Base-by-base conservation (phyloP, 345 rosid species). In the Salix arbutifolia region DNA sequence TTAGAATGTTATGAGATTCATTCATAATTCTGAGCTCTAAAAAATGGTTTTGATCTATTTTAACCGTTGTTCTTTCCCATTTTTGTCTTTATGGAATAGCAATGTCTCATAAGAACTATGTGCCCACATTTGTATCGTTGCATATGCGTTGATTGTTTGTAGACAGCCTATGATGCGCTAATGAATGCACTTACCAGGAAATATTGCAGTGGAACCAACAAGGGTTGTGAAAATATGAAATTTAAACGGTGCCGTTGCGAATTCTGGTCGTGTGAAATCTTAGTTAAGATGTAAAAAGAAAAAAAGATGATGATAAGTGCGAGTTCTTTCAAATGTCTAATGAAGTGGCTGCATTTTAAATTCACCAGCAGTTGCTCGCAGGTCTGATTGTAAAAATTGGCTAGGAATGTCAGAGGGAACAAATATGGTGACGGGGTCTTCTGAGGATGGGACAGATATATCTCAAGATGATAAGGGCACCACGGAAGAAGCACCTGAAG, bases 381-480 rank as follows among this genome's bases (percentile, higher is more conserved):
- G 80, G 76, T 56, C 11, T 65, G 25, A 35, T 37, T 37, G 17
- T 70, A 4, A 38, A 5, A n/a, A 14, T 48, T 62, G 48, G 26
- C 35, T 31, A 65, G 65, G 56, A 65, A 77, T 71, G 80, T 42
- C 72, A 26, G 74, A 78, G 40, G 67, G 76, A 53, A 66, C 76
- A 73, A 40, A 73, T 73, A 58, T 61, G 70, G 70, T 61, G 21
- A 68, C 44, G 50, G 70, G 74, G 53, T 67, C 74, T 42, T 73
- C 81, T 42, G 81, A 78, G 26, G 58, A 73, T 58, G 81, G 74
- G 30, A 78, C 65, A n/a, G 74, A 73, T 61, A 44, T 70, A 23
- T 66, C 76, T 28, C 67, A 38, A 58, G 73, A 75, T 52, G 79
- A 71, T 58, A 26, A 33, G 33, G 61, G 72, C 30, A 56, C 53